Evolutionary conservation across 495 filamentous ascomycete genomes (phyloP), one percentile per base, ranked within the genome.

Genomic region (Penicillium maclennaniae): DNA sequence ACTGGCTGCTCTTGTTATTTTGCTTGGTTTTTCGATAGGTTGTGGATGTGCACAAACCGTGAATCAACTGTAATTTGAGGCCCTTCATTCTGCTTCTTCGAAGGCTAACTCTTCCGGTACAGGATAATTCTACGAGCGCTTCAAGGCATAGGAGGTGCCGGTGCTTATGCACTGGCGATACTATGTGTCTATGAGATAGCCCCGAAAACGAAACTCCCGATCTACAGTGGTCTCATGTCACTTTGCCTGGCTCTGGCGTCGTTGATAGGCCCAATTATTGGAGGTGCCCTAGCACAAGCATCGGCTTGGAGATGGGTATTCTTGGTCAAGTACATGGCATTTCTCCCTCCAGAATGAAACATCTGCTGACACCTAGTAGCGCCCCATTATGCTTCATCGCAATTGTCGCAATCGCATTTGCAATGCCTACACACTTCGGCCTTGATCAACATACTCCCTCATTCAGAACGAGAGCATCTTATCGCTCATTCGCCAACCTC

Each of bases 301-400:
- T 70, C 74, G 6, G 63, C 64, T 3, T 88, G 85, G 86, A 63
- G 79, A 43, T 84, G 82, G 72, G 76, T 82, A 28, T 87, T 86
- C 55, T 78, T 79, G 65, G 76, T 87, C 61, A 88, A 88, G 70
- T 75, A 58, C 39, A 69, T 58, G 12, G 12, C 15, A 14, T 43
- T 17, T 25, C 25, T 4, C 16, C 12, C 1, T 7, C 12, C 12
- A 19, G 5, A 6, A 26, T n/a, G 20, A 16, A 3, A 3, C 0
- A n/a, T 15, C 25, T 46, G 20, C 51, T 58, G 14, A 49, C 14
- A 16, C 27, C 7, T 20, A 19, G 1, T 17, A 67, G 66, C 47
- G 55, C 54, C 14, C 65, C 63, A 1, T 34, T 66, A 2, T 64
- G 63, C 14, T 51, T 45, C 7, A 44, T 67, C 46, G 57, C 63